Percentiles rank a stretch among this genome's conserved stretches.
Conservation (phyloP, 164 flowering plant species). For the Tetracentron sinense region DNA sequence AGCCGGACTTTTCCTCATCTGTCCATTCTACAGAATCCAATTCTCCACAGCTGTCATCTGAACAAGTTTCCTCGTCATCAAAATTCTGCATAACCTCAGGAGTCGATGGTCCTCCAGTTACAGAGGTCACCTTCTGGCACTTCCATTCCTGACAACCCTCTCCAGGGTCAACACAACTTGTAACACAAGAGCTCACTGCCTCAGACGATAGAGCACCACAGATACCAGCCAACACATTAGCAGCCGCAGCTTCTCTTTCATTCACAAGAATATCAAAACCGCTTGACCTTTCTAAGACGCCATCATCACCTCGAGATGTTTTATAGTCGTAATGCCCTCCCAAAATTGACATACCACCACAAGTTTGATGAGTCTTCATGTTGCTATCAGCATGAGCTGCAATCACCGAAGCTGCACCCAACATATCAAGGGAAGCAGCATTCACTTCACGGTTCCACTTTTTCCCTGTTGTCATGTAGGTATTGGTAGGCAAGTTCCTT, state of each 20-base stretch:
- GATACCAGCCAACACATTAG: slow-evolving; percentile 81
- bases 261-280: slow-evolving; percentile 32
- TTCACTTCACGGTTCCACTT: slow-evolving; percentile 65
- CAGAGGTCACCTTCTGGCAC: slow-evolving; percentile 34
- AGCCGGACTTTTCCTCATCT: slow-evolving; percentile 78
- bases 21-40: slow-evolving; percentile 81
- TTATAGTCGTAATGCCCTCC: slow-evolving; percentile 22
- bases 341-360: slow-evolving; percentile 26
- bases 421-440: slow-evolving; percentile 77
- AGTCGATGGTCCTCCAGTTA: slow-evolving; percentile 31
- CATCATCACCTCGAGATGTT: slow-evolving; percentile 24
- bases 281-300: slow-evolving; percentile 29
- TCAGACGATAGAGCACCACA: slow-evolving; percentile 86
- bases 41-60: slow-evolving; percentile 92
- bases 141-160: slow-evolving; percentile 55
- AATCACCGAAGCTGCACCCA: slow-evolving; percentile 71
- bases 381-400: slow-evolving; percentile 51
- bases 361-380: slow-evolving; percentile 21
- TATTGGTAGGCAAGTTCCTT: slow-evolving; percentile 35
- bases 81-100: slow-evolving; percentile 56
- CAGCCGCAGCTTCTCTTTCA: slow-evolving; percentile 78
- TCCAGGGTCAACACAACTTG: slow-evolving; percentile 65
- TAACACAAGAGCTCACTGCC: slow-evolving; percentile 85
- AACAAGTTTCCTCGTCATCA: slow-evolving; percentile 73
- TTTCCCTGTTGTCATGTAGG: slow-evolving; percentile 63